Evolutionary conservation across 2,329 filamentous ascomycete species (phyloP).

Genomic region (Elsinoe perseae): DNA sequence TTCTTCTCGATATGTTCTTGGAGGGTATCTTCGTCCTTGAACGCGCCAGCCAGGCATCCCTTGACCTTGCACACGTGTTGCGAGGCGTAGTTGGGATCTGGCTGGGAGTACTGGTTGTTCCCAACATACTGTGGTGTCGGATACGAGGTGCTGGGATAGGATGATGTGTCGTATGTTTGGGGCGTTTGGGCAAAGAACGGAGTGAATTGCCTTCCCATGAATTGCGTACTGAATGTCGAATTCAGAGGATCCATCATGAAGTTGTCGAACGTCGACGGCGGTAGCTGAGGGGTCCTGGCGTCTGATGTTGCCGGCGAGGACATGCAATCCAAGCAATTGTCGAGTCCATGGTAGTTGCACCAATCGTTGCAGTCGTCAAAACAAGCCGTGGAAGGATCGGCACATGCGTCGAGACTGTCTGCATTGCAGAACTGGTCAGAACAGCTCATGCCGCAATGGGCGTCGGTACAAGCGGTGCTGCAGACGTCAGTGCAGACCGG

Average conservation of each 20-base stretch:
- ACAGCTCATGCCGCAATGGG: conserved; percentile 8
- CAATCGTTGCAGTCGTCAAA: conserved; percentile 14
- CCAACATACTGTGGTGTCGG: not conserved
- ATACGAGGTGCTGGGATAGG: not conserved
- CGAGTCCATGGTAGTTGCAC: conserved; percentile 13
- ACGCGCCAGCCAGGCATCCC: conserved; percentile 11
- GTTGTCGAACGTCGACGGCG: not conserved
- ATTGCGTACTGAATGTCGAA: not conserved
- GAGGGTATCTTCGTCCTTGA: conserved; percentile 14
- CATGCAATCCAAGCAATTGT: conserved; percentile 12
- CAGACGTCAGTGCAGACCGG: conserved; percentile 11
- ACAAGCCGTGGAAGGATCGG: conserved; percentile 14
- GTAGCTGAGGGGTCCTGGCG: conserved; percentile 6
- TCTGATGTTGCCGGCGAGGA: conserved; percentile 11
- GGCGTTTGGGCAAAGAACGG: conserved; percentile 3
- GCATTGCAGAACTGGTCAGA: conserved; percentile 6
- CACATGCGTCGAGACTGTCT: conserved; percentile 6
- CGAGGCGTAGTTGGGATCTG: not conserved
- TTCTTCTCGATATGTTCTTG: conserved; percentile 14
- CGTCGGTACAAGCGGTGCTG: conserved; percentile 5
- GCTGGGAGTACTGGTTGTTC: not conserved
- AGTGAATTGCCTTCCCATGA: not conserved
- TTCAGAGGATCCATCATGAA: conserved; percentile 3
- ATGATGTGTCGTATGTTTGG: not conserved
- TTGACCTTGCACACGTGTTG: conserved; percentile 12